A percentile compares a stretch with the other conserved stretches of the same genome.
phyloP scores from a whole-genome alignment of 2,329 filamentous ascomycete species.

The Paracorniculantispora psalliotae region DNA sequence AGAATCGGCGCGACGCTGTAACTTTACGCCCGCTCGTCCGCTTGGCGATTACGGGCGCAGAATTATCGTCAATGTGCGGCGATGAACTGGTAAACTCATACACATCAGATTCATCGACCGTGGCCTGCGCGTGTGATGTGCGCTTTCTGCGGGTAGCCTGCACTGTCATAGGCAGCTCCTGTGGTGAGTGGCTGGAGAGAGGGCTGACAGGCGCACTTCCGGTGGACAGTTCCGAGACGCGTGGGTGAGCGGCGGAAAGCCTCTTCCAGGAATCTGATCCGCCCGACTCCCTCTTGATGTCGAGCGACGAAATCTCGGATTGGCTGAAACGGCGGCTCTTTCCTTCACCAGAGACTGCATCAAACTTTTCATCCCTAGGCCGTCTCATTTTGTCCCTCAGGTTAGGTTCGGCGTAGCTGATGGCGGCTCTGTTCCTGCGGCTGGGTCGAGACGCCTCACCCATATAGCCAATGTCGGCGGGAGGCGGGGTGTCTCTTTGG shows the following conservation, averaged over 20 bases:
- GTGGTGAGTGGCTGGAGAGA: background rate
- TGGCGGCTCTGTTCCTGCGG: constrained; percentile 59
- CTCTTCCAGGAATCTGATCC: constrained; percentile 28
- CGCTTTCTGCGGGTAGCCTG: background rate
- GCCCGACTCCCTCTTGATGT: constrained; percentile 30
- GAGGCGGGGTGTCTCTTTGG: constrained; percentile 54
- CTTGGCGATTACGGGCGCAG: constrained; percentile 20
- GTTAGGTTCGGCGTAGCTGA: constrained; percentile 81
- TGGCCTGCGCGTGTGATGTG: background rate
- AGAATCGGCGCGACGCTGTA: constrained; percentile 34
- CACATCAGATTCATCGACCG: constrained; percentile 32
- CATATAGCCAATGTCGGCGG: constrained; percentile 49
- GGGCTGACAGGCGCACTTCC: background rate
- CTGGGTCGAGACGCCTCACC: constrained; percentile 59
- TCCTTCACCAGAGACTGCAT: constrained; percentile 65
- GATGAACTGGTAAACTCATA: constrained; percentile 52
- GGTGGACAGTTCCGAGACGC: background rate
- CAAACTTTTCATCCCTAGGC: constrained; percentile 69
- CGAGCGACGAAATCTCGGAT: constrained; percentile 25
- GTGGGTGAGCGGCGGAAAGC: constrained; percentile 15
- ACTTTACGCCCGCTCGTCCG: constrained; percentile 26
- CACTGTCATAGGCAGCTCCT: constrained; percentile 1
- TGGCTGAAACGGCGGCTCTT: constrained; percentile 43
- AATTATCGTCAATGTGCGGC: constrained; percentile 25
- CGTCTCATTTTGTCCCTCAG: constrained; percentile 79